Evolutionary conservation across 371 early-diverging fungal genomes (phyloP).

Genomic region (Mucor mucedo): DNA sequence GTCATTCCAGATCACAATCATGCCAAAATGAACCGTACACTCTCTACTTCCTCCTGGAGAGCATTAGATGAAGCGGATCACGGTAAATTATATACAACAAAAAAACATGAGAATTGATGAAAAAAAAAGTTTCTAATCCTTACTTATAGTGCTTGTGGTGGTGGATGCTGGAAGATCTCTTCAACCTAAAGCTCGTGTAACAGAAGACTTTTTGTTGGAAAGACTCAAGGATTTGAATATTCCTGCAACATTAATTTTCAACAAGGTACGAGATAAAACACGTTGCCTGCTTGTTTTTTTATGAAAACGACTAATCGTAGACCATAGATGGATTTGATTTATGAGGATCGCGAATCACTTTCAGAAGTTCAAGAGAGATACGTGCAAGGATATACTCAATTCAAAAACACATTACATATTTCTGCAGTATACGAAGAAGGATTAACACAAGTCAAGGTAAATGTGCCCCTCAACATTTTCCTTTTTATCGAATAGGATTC

Average conservation of each 20-base stretch:
- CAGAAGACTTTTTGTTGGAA: constrained; percentile 65
- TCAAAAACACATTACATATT: constrained; percentile 45
- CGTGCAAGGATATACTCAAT: constrained; percentile 27
- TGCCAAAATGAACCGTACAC: constrained; percentile 60
- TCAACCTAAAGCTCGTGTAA: constrained; percentile 40
- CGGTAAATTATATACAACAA: constrained; percentile 27
- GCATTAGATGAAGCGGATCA: constrained; percentile 74
- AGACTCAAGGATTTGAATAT: constrained; percentile 47
- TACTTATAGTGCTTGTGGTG: constrained; percentile 54
- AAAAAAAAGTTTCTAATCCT: not conserved
- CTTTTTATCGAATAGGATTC: not conserved
- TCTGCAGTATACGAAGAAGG: constrained; percentile 51
- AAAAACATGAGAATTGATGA: not conserved
- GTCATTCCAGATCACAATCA: constrained; percentile 48
- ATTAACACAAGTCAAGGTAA: constrained; percentile 44
- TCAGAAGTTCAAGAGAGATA: constrained; percentile 40
- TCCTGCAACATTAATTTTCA: constrained; percentile 71
- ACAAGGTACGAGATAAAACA: constrained; percentile 58
- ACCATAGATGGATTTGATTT: constrained; percentile 59
- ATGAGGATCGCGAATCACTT: constrained; percentile 45
- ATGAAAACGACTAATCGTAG: not conserved
- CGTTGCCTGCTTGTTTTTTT: too few relatives aligned
- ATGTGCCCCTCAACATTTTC: not conserved
- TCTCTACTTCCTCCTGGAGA: constrained; percentile 77
- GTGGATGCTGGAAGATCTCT: constrained; percentile 66